These are phyloP conservation scores for Pseudopyricularia cyperi DNA, from an alignment of 2,329 filamentous ascomycete species.

Conservation along the genomic window DNA sequence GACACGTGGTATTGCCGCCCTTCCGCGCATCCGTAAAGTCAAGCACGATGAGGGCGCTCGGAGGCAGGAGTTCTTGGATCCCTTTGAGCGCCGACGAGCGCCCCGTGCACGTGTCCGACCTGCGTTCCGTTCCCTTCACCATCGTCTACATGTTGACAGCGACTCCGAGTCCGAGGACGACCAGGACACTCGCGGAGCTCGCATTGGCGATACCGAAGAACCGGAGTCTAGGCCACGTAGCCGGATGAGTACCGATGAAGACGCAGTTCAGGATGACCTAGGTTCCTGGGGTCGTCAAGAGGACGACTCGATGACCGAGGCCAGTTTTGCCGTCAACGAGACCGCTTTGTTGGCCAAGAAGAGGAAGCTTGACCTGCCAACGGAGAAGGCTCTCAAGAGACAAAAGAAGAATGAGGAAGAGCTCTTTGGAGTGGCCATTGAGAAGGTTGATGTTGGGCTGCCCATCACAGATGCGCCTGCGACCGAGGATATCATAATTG, in stretches of 20 bases:
- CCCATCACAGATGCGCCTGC: constrained; percentile 27
- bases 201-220: constrained; percentile 62
- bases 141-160: constrained; percentile 61
- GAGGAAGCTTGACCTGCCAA: constrained; percentile 59
- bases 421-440: constrained; percentile 53
- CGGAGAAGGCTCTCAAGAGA: constrained; percentile 61
- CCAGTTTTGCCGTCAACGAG: constrained; percentile 54
- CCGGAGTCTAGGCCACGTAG: constrained; percentile 71
- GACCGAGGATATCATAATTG: constrained; percentile 35
- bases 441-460: constrained; percentile 36
- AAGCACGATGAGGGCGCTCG: constrained; percentile 43
- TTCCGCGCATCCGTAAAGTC: constrained; percentile 64
- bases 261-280: constrained; percentile 34
- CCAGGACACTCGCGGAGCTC: neutral
- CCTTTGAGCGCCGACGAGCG: constrained; percentile 47
- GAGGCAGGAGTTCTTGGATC: constrained; percentile 53
- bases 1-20: constrained; percentile 43
- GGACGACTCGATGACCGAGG: constrained; percentile 59
- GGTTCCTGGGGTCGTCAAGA: constrained; percentile 35
- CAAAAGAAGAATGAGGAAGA: constrained; percentile 72
- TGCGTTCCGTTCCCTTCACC: constrained; percentile 68
- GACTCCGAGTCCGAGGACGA: constrained; percentile 79
- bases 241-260: constrained; percentile 53
- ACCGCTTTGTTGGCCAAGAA: constrained; percentile 40
- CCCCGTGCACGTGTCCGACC: constrained; percentile 39